These are phyloP conservation scores for Mortierella hygrophila DNA, from an alignment of 192 early-diverging fungal genomes.

Conservation along the genomic window DNA sequence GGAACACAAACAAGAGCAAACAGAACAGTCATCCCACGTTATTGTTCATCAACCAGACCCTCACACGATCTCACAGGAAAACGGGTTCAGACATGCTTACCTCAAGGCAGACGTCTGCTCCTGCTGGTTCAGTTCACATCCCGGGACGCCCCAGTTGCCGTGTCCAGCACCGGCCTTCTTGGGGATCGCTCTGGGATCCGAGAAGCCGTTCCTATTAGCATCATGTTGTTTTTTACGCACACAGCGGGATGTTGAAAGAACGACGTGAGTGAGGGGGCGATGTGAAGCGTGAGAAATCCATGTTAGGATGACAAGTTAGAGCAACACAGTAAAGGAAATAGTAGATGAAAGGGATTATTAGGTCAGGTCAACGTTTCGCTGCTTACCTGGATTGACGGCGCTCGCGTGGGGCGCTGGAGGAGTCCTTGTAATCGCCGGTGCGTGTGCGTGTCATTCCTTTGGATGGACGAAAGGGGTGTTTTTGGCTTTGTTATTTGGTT, in stretches of 20 bases:
- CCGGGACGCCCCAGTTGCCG: slow-evolving; percentile 53
- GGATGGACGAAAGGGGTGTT: neutral
- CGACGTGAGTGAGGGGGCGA: neutral
- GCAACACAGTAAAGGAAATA: neutral
- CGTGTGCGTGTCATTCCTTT: slow-evolving; percentile 52
- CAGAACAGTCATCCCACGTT: neutral
- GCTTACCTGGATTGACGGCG: slow-evolving; percentile 46
- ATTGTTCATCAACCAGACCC: neutral
- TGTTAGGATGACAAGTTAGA: neutral
- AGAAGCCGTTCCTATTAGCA: slow-evolving; percentile 19
- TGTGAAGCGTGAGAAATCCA: neutral
- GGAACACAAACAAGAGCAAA: slow-evolving; percentile 12
- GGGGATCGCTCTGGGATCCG: slow-evolving; percentile 42
- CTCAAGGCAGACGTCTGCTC: slow-evolving; percentile 20
- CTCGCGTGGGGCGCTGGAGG: slow-evolving; percentile 25
- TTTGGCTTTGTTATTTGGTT: neutral
- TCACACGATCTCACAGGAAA: neutral
- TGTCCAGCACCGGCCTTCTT: slow-evolving; percentile 50
- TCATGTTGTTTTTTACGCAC: too few relatives aligned
- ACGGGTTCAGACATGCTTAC: neutral
- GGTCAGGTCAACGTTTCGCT: neutral
- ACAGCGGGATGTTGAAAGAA: neutral
- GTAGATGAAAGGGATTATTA: neutral
- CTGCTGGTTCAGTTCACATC: slow-evolving; percentile 34
- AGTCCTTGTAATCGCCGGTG: slow-evolving; percentile 54